Evolutionary conservation across 2,329 filamentous ascomycete species (phyloP).

Genomic region (Claviceps digitariae): DNA sequence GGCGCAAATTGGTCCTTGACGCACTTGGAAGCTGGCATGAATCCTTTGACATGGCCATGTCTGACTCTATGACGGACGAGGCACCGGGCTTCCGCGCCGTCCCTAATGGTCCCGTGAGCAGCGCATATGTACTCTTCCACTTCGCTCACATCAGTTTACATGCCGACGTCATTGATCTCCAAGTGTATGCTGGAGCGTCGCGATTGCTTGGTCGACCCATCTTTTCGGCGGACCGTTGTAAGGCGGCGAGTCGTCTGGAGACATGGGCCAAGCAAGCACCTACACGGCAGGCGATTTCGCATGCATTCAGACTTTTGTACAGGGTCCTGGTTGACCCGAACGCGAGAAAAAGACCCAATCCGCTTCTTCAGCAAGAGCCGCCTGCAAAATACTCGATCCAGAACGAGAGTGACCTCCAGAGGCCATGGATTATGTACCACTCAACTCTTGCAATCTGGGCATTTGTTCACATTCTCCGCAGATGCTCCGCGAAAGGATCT

Average conservation of each 20-base stretch:
- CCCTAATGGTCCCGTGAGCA: constrained; percentile 55
- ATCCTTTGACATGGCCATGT: constrained; percentile 62
- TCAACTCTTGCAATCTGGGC: constrained; percentile 76
- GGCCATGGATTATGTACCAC: constrained; percentile 86
- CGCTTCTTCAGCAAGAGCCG: constrained; percentile 14
- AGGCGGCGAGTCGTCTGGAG: constrained; percentile 62
- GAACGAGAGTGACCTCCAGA: constrained; percentile 68
- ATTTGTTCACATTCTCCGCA: constrained; percentile 42
- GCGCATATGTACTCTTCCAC: constrained; percentile 68
- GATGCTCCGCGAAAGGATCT: background rate
- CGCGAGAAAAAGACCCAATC: constrained; percentile 13
- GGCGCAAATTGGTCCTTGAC: constrained; percentile 61
- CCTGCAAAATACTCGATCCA: constrained; percentile 53
- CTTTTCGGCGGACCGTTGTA: constrained; percentile 58
- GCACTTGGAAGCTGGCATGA: constrained; percentile 81
- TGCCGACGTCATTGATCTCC: constrained; percentile 78
- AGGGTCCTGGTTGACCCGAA: constrained; percentile 53
- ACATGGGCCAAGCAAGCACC: constrained; percentile 63
- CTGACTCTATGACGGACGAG: constrained; percentile 21
- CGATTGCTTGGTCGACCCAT: constrained; percentile 67
- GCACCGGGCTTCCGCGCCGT: constrained; percentile 28
- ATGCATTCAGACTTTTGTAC: constrained; percentile 68
- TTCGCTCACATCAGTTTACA: constrained; percentile 82
- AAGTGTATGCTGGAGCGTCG: constrained; percentile 72
- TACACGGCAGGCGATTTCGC: constrained; percentile 70